Conservation (phyloP, 345 rosid species). For the Moricandia arvensis region DNA sequence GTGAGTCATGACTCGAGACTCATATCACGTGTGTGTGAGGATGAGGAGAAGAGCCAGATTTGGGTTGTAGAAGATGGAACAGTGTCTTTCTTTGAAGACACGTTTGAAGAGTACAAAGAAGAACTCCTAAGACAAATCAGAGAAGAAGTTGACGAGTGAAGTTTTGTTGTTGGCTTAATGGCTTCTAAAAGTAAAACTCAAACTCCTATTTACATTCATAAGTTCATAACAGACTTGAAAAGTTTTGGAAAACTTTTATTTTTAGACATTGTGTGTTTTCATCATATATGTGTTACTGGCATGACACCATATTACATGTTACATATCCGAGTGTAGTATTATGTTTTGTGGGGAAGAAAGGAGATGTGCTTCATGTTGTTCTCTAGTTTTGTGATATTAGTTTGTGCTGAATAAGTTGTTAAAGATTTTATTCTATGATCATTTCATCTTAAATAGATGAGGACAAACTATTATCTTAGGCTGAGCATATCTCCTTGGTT, state of each 20-base stretch:
- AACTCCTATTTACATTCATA: not conserved
- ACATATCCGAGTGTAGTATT: not conserved
- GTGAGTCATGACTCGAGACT: slow-evolving; percentile 96
- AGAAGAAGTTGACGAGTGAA: slow-evolving; percentile 73
- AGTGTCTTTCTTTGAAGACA: slow-evolving; percentile 51
- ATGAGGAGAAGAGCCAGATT: slow-evolving; percentile 79
- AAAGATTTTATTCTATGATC: no score
- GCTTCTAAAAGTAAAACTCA: slow-evolving; percentile 22
- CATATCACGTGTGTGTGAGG: slow-evolving; percentile 82
- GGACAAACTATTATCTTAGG: not conserved
- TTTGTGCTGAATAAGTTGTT: no score
- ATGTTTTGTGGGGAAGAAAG: not conserved
- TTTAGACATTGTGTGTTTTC: not conserved
- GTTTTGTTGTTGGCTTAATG: slow-evolving; percentile 9
- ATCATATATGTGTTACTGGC: not conserved
- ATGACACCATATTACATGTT: not conserved
- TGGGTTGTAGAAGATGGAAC: slow-evolving; percentile 95
- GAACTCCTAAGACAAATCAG: slow-evolving; percentile 72
- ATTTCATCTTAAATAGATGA: no score
- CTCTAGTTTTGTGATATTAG: not conserved
- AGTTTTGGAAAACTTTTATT: slow-evolving; percentile 13
- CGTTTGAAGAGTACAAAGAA: slow-evolving; percentile 82
- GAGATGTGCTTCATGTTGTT: not conserved
- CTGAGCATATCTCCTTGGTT: not conserved
- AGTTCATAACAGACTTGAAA: slow-evolving; percentile 2